These are phyloP conservation scores for Colletotrichum theobromicola DNA, from an alignment of 2,329 filamentous ascomycete species.

Conservation along the genomic window DNA sequence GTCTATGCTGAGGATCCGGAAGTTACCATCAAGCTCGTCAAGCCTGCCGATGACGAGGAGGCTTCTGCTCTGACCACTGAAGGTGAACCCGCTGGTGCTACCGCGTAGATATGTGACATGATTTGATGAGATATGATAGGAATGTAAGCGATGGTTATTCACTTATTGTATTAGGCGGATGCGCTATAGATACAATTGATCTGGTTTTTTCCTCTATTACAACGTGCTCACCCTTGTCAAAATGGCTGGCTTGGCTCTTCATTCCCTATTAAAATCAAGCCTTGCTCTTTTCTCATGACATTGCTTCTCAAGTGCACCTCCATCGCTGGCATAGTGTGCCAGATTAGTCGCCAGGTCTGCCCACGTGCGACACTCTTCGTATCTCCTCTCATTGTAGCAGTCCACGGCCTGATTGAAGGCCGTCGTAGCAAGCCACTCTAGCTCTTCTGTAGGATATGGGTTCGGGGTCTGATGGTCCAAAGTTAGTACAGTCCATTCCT, in stretches of 20 bases:
- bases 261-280: neutral
- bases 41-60: constrained; percentile 35
- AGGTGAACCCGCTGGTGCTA: constrained; percentile 32
- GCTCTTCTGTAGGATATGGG: constrained; percentile 68
- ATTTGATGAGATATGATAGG: neutral
- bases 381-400: constrained; percentile 60
- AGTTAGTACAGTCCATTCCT: neutral
- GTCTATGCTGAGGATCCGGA: constrained; percentile 42
- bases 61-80: constrained; percentile 30
- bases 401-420: constrained; percentile 76
- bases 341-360: constrained; percentile 66
- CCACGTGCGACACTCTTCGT: constrained; percentile 64
- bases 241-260: neutral
- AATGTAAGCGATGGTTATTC: neutral
- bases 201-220: neutral
- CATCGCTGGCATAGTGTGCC: constrained; percentile 63
- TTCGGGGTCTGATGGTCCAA: constrained; percentile 38
- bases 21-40: constrained; percentile 38
- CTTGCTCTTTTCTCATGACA: neutral
- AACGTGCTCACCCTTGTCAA: neutral
- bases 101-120: constrained; percentile 3
- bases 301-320: constrained; percentile 39
- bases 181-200: neutral
- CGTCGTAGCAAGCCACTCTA: constrained; percentile 77
- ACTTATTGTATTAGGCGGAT: neutral